phyloP scores from a whole-genome alignment of 2,329 filamentous ascomycete genomes.

The Fusarium fracticaudum region DNA sequence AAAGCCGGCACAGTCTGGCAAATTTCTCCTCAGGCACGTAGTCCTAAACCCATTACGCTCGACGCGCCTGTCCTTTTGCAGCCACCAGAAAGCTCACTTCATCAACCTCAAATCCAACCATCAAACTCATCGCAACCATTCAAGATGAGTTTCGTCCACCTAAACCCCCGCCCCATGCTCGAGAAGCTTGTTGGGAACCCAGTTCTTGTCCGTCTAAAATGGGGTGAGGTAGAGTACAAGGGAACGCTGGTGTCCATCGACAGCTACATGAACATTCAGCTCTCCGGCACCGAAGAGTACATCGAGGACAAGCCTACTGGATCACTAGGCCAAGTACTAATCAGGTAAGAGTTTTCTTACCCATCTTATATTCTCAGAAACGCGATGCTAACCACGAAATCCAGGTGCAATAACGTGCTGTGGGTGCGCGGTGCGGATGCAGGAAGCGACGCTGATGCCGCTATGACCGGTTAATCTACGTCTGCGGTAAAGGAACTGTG shows the following conservation, averaged over 20 bases:
- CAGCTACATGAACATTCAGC: constrained; percentile 98
- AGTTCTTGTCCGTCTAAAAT: constrained; percentile 93
- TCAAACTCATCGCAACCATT: constrained; percentile 26
- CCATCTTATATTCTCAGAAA: background rate
- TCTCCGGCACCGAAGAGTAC: constrained; percentile 90
- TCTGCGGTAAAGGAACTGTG: background rate
- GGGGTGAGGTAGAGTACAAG: constrained; percentile 98
- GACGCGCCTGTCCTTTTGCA: constrained; percentile 37
- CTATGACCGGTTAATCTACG: constrained; percentile 62
- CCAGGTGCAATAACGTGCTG: constrained; percentile 94
- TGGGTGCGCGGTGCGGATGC: constrained; percentile 77
- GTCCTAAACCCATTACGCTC: constrained; percentile 26
- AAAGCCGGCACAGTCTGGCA: constrained; percentile 12
- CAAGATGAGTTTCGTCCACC: constrained; percentile 75
- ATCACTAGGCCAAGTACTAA: constrained; percentile 88
- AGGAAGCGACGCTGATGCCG: constrained; percentile 62
- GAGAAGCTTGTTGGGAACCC: constrained; percentile 92
- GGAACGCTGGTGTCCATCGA: constrained; percentile 92
- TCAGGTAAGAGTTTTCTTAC: constrained; percentile 68
- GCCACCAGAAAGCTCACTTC: constrained; percentile 36
- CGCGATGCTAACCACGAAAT: background rate
- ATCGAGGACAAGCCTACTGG: constrained; percentile 88
- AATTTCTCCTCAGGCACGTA: constrained; percentile 36
- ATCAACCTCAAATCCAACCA: constrained; percentile 29
- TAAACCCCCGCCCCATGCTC: constrained; percentile 97